Base-by-base conservation (phyloP, 2,329 filamentous ascomycete genomes). In the Pseudonectria foliicola region DNA sequence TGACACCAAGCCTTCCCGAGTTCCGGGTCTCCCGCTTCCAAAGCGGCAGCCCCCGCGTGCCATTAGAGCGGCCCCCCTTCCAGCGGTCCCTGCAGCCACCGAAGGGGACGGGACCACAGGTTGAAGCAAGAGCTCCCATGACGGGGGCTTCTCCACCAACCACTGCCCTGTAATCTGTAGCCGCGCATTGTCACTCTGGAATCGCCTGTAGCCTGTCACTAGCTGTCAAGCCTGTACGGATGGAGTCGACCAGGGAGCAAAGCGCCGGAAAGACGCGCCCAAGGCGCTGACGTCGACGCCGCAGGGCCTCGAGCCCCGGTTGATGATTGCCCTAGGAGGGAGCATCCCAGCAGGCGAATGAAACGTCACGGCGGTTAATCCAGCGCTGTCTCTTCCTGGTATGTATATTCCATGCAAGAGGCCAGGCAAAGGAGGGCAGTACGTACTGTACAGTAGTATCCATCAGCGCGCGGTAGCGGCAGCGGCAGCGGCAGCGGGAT, bases 361-460 rank as follows among this genome's bases (percentile, higher is more conserved):
- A 54, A 46, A 59, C 53, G 45, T 48, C 49, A 45, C 48, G 53
- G 56, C 54, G 53, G 50, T 53, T 55, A 54, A 44, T 47, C 48
- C 49, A 43, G n/a, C n/a, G n/a, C n/a, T n/a, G n/a, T n/a, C n/a
- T n/a, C n/a, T n/a, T n/a, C n/a, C n/a, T n/a, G n/a, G n/a, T n/a
- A n/a, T n/a, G n/a, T n/a, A n/a, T n/a, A n/a, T n/a, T n/a, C n/a
- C n/a, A n/a, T n/a, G 18, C 18, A 23, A n/a, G 14, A 13, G 10
- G 8, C 29, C 29, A 31, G 29, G 29, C 23, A 15, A 31, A 21
- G 21, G 29, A 21, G 18, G 18, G 11, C 25, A 27, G 25, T n/a
- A n/a, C n/a, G n/a, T n/a, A n/a, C n/a, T n/a, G n/a, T n/a, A n/a
- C n/a, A n/a, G n/a, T n/a, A n/a, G n/a, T n/a, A 27, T 10, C 6